Evolutionary conservation across 2,329 filamentous ascomycete genomes (phyloP).

Genomic region (Atkinsonella texensis): DNA sequence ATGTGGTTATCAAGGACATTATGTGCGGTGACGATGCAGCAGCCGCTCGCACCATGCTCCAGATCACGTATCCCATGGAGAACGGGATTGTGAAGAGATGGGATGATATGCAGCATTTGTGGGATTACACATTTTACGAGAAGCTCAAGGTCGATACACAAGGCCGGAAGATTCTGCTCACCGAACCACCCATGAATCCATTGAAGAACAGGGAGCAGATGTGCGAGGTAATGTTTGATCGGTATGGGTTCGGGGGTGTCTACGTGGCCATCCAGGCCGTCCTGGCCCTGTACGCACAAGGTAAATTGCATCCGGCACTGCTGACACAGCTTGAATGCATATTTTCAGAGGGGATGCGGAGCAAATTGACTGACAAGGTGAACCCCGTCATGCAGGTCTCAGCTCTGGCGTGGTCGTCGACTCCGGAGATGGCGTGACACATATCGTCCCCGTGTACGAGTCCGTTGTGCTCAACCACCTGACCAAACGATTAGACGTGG

Average conservation of each 20-base stretch:
- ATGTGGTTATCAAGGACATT: conserved; percentile 81
- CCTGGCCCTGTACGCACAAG: conserved; percentile 90
- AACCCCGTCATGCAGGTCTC: conserved; percentile 41
- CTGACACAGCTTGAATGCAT: too few relatives aligned
- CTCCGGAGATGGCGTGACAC: conserved; percentile 94
- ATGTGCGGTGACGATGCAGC: conserved; percentile 99
- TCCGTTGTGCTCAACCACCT: conserved; percentile 96
- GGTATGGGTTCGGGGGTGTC: conserved; percentile 90
- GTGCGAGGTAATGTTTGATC: conserved; percentile 98
- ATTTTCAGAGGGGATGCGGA: too few relatives aligned
- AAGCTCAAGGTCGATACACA: conserved; percentile 89
- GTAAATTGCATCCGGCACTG: conserved; percentile 30
- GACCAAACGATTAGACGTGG: conserved; percentile 85
- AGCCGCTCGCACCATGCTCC: conserved; percentile 89
- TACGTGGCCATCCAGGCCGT: conserved; percentile 98
- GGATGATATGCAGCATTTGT: conserved; percentile 99
- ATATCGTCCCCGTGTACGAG: conserved; percentile 98
- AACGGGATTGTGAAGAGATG: conserved; percentile 99
- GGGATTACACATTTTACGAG: conserved; percentile 97
- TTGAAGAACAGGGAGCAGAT: conserved; percentile 95
- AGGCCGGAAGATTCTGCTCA: conserved; percentile 93
- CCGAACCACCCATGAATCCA: conserved; percentile 96
- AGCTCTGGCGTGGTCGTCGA: conserved; percentile 96
- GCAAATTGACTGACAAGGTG: background rate
- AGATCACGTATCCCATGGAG: conserved; percentile 99